Conservation (phyloP, 177 flowering plant species). For the Vitis hybrid region DNA sequence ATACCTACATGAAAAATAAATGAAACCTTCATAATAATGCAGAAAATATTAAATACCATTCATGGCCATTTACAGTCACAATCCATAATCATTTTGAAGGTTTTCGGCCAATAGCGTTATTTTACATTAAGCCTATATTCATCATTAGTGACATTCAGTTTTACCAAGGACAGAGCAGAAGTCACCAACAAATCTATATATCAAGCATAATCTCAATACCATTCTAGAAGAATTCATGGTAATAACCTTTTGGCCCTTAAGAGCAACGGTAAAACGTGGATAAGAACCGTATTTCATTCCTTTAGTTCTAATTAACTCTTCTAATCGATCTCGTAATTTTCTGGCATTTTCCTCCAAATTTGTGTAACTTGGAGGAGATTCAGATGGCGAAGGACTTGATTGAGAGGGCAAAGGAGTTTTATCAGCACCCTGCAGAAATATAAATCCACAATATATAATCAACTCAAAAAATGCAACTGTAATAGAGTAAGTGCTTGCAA, state of each 20-base stretch:
- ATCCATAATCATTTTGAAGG: no score
- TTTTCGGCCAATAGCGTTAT: no score
- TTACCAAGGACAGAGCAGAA: not conserved
- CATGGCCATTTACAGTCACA: no score
- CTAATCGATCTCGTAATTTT: slow-evolving; percentile 60
- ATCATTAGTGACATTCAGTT: not conserved
- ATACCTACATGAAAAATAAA: no score
- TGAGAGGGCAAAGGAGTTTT: slow-evolving; percentile 39
- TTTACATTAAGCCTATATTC: no score
- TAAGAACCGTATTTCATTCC: slow-evolving; percentile 62
- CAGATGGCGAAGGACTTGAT: slow-evolving; percentile 29
- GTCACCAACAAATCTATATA: not conserved
- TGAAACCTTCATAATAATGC: no score
- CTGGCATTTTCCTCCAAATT: slow-evolving; percentile 60
- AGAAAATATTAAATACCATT: no score
- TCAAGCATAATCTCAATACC: not conserved
- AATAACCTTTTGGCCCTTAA: slow-evolving; percentile 89
- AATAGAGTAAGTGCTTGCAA: not conserved
- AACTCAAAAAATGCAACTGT: not conserved
- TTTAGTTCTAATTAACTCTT: slow-evolving; percentile 62
- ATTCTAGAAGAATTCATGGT: not conserved
- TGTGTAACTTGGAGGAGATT: slow-evolving; percentile 34
- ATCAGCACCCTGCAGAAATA: slow-evolving; percentile 37
- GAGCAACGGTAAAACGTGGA: slow-evolving; percentile 74
- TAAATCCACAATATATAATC: slow-evolving; percentile 6